These are phyloP conservation scores for Pichia sp. DNA, from an alignment of 1,139 yeast genomes.

Conservation along the genomic window DNA sequence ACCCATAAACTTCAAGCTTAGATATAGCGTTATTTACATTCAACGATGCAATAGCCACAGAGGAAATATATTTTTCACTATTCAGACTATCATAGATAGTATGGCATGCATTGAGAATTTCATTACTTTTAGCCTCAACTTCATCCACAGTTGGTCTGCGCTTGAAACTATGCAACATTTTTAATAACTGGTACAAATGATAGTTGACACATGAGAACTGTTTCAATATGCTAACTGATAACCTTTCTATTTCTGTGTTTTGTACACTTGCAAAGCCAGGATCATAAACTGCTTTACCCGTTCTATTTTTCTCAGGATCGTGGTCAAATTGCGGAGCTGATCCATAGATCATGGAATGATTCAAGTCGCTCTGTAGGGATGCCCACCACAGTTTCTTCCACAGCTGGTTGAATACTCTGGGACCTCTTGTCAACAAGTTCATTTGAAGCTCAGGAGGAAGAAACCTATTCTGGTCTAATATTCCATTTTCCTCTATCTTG, in stretches of 20 bases:
- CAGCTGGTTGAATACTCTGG: constrained; percentile 19
- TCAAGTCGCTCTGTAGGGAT: constrained; percentile 37
- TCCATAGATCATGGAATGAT: constrained; percentile 39
- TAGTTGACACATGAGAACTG: constrained; percentile 17
- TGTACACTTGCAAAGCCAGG: constrained; percentile 18
- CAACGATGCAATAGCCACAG: not conserved
- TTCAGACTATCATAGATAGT: not conserved
- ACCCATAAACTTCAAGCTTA: constrained; percentile 1
- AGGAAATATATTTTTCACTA: not conserved
- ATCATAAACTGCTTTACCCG: constrained; percentile 28
- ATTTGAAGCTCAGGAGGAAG: constrained; percentile 4
- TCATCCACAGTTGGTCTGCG: constrained; percentile 17
- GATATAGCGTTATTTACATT: not conserved
- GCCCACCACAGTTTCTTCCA: constrained; percentile 31
- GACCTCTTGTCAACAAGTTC: constrained; percentile 10
- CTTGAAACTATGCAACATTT: constrained; percentile 19
- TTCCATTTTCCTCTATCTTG: not conserved
- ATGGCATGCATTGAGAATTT: constrained; percentile 4
- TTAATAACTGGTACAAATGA: constrained; percentile 16
- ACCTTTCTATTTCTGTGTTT: constrained; percentile 19
- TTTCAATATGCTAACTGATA: constrained; percentile 17
- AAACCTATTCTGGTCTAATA: constrained; percentile 1
- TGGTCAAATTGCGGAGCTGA: constrained; percentile 34
- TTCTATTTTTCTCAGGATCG: constrained; percentile 33
- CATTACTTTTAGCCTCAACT: constrained; percentile 12